Percentiles rank a stretch among this genome's conserved stretches.
phyloP scores from a whole-genome alignment of 192 early-diverging fungal genomes.

The Backusella tarrabulga region DNA sequence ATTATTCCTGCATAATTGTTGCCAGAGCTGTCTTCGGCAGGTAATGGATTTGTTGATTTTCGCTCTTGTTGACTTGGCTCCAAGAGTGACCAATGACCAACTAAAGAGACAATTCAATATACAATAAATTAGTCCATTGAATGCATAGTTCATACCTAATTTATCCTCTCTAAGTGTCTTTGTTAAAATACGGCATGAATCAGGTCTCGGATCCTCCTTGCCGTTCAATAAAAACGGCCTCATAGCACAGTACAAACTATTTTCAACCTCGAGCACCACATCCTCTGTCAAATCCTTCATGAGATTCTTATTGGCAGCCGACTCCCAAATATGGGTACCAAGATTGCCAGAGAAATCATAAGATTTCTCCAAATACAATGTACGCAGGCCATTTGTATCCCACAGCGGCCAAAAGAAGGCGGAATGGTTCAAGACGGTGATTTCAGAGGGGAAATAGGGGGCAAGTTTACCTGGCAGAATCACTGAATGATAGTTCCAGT shows the following conservation, averaged over 20 bases:
- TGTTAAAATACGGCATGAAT: conserved; percentile 21
- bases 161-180: conserved; percentile 9
- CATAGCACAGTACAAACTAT: conserved; percentile 36
- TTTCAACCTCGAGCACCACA: conserved; percentile 33
- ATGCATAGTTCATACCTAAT: conserved; percentile 16
- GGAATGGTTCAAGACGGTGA: conserved; percentile 29
- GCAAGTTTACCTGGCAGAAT: conserved; percentile 39
- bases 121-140: not conserved
- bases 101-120: conserved; percentile 1
- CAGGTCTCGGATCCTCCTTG: not conserved
- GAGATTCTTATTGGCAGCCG: conserved; percentile 35
- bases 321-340: conserved; percentile 39
- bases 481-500: conserved; percentile 49
- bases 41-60: conserved; percentile 8
- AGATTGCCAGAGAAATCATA: conserved; percentile 36
- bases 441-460: conserved; percentile 19
- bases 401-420: conserved; percentile 48
- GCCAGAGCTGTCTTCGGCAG: conserved; percentile 27
- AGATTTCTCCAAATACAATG: conserved; percentile 39
- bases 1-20: conserved; percentile 27
- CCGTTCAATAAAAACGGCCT: conserved; percentile 35
- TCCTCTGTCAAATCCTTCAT: conserved; percentile 27
- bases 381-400: conserved; percentile 34
- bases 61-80: not conserved
- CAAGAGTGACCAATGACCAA: conserved; percentile 34